Evolutionary conservation across 345 rosid genomes (phyloP).

Genomic region (Brassica napus): DNA sequence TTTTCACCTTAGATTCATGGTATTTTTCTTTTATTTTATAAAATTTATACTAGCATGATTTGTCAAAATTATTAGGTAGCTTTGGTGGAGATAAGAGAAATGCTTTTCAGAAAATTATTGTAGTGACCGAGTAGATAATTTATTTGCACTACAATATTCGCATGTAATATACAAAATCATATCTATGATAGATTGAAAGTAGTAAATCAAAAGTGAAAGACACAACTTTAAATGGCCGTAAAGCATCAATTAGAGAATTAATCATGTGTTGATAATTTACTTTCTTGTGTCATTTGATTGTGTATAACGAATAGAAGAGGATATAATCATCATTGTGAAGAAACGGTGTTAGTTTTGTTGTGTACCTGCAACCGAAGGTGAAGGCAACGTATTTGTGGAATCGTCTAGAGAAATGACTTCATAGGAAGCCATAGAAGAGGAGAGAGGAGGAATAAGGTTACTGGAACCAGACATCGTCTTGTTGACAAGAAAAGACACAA

Average conservation of each 20-base stretch:
- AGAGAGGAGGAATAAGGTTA: conserved; percentile 18
- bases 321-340: not conserved
- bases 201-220: not conserved
- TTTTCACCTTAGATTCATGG: not conserved
- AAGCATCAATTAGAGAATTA: not conserved
- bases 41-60: too few relatives aligned
- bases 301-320: too few relatives aligned
- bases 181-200: not conserved
- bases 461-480: conserved; percentile 57
- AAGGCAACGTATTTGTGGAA: conserved; percentile 33
- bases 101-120: not conserved
- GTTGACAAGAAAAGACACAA: conserved; percentile 57
- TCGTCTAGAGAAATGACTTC: conserved; percentile 38
- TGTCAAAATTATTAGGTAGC: conserved; percentile 10
- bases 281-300: not conserved
- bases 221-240: not conserved
- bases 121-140: not conserved
- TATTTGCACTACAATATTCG: not conserved
- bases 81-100: not conserved
- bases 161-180: too few relatives aligned
- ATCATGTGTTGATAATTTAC: not conserved
- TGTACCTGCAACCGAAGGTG: conserved; percentile 48
- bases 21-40: too few relatives aligned
- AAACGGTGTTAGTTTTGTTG: not conserved
- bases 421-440: conserved; percentile 35